Percentiles rank a stretch among this genome's conserved stretches.
These are phyloP conservation scores for Ascocoryne sarcoides DNA, from an alignment of 2,329 filamentous ascomycete species.

Conservation along the genomic window DNA sequence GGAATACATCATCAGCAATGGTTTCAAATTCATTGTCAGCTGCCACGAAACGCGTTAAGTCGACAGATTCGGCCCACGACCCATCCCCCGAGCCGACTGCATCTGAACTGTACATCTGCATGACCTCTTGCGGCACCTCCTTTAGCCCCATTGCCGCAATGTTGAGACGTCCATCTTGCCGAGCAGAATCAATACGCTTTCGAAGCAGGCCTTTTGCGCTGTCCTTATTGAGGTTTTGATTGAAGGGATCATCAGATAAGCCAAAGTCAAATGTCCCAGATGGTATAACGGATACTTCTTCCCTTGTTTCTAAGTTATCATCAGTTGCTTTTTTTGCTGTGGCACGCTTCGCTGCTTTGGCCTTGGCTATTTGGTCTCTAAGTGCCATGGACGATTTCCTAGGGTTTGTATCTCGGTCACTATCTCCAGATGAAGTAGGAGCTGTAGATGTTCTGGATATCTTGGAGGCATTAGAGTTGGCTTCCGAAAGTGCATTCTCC, in stretches of 20 bases:
- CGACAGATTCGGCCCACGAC: conserved; percentile 86
- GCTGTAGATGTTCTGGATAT: conserved; percentile 11
- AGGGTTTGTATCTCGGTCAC: conserved; percentile 34
- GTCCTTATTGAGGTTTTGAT: conserved; percentile 50
- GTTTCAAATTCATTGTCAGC: conserved; percentile 81
- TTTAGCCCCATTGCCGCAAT: conserved; percentile 77
- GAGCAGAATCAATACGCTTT: conserved; percentile 63
- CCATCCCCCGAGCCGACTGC: conserved; percentile 52
- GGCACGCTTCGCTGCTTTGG: conserved; percentile 70
- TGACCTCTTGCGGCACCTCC: conserved; percentile 70
- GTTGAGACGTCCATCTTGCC: conserved; percentile 74
- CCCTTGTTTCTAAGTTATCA: conserved; percentile 12
- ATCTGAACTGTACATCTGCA: conserved; percentile 84
- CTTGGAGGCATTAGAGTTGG: conserved; percentile 16
- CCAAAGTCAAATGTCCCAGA: conserved; percentile 51
- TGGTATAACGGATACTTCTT: conserved; percentile 36
- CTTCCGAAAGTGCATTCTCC: conserved; percentile 12
- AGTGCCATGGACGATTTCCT: conserved; percentile 71
- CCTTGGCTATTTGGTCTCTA: conserved; percentile 85
- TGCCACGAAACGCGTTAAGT: conserved; percentile 73
- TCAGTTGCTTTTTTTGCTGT: conserved; percentile 29
- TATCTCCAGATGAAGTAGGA: conserved; percentile 11
- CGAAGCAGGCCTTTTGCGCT: conserved; percentile 57
- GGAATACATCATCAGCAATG: conserved; percentile 68
- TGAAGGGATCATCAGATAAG: conserved; percentile 59